These are phyloP conservation scores for Saccharomyces pastorianus DNA, from an alignment of 1,139 yeast genomes.

Conservation along the genomic window DNA sequence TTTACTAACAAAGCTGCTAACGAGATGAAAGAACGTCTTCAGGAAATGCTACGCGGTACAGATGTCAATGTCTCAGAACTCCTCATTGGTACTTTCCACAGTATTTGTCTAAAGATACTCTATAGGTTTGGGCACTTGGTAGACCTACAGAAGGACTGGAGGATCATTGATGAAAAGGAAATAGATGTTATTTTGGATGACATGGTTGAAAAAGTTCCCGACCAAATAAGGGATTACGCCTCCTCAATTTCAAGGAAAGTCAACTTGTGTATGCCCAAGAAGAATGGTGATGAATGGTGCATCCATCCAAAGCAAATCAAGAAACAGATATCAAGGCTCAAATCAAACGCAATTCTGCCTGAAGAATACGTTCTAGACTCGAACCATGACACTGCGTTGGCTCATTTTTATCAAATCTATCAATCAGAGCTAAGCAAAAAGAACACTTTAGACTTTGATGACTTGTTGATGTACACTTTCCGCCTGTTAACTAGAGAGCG, in stretches of 20 bases:
- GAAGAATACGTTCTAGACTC: constrained; percentile 32
- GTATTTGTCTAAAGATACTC: constrained; percentile 60
- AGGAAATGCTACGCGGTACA: constrained; percentile 36
- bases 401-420: constrained; percentile 42
- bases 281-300: constrained; percentile 25
- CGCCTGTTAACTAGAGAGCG: constrained; percentile 40
- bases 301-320: constrained; percentile 34
- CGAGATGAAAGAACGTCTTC: constrained; percentile 64
- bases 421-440: constrained; percentile 39
- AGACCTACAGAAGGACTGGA: constrained; percentile 40
- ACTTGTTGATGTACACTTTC: constrained; percentile 53
- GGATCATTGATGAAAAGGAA: constrained; percentile 65
- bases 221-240: constrained; percentile 29
- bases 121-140: constrained; percentile 47
- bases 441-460: constrained; percentile 71
- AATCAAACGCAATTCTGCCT: constrained; percentile 41
- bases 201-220: constrained; percentile 34
- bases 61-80: constrained; percentile 37
- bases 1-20: constrained; percentile 86
- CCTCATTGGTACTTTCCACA: constrained; percentile 80
- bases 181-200: constrained; percentile 42
- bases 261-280: constrained; percentile 25
- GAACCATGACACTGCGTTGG: constrained; percentile 29
- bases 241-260: constrained; percentile 24
- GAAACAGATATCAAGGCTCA: constrained; percentile 44